A percentile compares a stretch with the other conserved stretches of the same genome.
These are phyloP conservation scores for Globisporangium splendens DNA, from an alignment of 352 stramenopile species.

Conservation along the genomic window DNA sequence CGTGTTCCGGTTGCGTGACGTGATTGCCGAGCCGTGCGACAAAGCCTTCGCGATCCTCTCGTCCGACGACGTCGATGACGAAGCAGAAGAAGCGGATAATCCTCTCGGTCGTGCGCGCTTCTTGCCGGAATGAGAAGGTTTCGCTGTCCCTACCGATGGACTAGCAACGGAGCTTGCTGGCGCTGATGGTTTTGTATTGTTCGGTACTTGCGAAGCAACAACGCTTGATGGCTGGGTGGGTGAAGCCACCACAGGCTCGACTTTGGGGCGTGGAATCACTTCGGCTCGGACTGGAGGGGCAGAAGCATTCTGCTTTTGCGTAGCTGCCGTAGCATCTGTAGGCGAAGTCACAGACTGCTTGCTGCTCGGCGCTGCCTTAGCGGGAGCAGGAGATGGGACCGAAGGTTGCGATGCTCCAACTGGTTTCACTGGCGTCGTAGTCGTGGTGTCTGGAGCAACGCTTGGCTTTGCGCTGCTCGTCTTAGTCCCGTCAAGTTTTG, in stretches of 20 bases:
- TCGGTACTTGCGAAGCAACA: not conserved
- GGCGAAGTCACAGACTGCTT: not conserved
- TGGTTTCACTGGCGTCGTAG: no score
- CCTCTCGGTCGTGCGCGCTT: conserved; percentile 25
- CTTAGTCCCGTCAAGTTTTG: no score
- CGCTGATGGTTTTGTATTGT: not conserved
- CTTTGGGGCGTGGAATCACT: not conserved
- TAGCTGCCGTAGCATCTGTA: not conserved
- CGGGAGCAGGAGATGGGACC: no score
- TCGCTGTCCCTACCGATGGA: conserved; percentile 1
- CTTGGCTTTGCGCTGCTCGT: no score
- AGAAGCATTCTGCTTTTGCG: not conserved
- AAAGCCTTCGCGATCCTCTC: not conserved
- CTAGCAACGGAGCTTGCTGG: not conserved
- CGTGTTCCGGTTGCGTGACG: conserved; percentile 10
- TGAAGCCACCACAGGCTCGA: not conserved
- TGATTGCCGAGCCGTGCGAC: conserved; percentile 16
- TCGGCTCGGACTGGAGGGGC: not conserved
- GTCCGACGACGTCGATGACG: conserved; percentile 3
- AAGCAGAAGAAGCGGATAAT: not conserved
- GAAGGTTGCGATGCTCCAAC: no score
- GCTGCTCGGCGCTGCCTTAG: no score
- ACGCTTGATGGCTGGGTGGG: not conserved
- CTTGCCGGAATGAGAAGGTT: conserved; percentile 14
- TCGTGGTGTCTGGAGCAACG: no score